Evolutionary conservation across 352 stramenopile genomes (phyloP).

Genomic region (Globisporangium perplexum): DNA sequence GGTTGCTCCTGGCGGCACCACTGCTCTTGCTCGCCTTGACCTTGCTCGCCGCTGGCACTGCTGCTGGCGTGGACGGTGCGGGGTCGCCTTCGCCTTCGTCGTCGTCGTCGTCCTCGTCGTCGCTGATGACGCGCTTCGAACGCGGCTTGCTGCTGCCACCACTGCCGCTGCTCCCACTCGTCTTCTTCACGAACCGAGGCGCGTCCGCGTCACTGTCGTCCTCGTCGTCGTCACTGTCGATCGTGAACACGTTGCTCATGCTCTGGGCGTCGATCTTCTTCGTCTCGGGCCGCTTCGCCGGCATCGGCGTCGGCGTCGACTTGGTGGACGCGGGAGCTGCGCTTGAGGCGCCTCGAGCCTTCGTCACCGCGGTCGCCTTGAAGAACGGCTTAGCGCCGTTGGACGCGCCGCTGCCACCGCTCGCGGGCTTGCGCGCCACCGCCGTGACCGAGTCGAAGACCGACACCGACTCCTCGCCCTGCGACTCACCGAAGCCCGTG

Average conservation of each 20-base stretch:
- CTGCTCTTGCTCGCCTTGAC: background rate
- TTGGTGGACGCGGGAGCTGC: conserved; percentile 6
- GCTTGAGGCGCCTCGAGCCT: conserved; percentile 16
- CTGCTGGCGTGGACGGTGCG: background rate
- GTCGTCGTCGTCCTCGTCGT: conserved; percentile 63
- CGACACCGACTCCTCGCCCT: conserved; percentile 64
- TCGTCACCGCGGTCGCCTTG: conserved; percentile 3
- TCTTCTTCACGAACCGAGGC: conserved; percentile 67
- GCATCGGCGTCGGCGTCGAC: conserved; percentile 15
- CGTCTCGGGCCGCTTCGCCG: conserved; percentile 18
- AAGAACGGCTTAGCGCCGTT: conserved; percentile 28
- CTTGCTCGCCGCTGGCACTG: conserved; percentile 3
- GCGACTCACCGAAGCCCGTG: conserved; percentile 36
- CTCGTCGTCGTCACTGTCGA: conserved; percentile 66
- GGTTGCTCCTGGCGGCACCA: background rate
- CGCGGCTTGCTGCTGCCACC: conserved; percentile 16
- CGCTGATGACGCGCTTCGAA: conserved; percentile 56
- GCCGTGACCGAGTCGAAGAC: conserved; percentile 49
- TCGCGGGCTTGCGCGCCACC: conserved; percentile 18
- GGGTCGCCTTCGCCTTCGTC: conserved; percentile 18
- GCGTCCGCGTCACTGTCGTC: conserved; percentile 36
- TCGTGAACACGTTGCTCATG: conserved; percentile 67
- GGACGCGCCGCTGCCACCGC: background rate
- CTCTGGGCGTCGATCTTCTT: conserved; percentile 32
- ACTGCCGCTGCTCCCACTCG: conserved; percentile 8